Percentiles rank a stretch among this genome's conserved stretches.
These are phyloP conservation scores for Veloboletus limbatus DNA, from an alignment of 1,284 basidiomycete species.

Conservation along the genomic window DNA sequence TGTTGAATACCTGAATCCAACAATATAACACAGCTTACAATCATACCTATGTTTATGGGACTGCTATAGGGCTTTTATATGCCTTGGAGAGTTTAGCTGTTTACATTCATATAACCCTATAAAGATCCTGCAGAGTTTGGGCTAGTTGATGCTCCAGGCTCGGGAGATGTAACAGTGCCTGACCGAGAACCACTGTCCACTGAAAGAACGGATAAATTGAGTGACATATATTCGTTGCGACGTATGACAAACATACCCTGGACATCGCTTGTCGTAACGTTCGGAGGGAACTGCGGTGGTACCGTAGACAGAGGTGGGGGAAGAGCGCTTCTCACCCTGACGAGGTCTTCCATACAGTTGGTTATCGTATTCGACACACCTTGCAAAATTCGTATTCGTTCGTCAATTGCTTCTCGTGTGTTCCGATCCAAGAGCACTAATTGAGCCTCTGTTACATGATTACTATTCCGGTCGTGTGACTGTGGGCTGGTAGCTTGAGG, in stretches of 20 bases:
- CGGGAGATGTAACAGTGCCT: not conserved
- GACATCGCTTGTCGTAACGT: slow-evolving; percentile 3
- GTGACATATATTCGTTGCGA: not conserved
- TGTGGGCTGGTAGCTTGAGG: not conserved
- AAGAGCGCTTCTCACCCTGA: slow-evolving; percentile 67
- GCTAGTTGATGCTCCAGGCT: slow-evolving; percentile 2
- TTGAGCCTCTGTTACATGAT: slow-evolving; percentile 54
- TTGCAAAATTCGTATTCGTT: slow-evolving; percentile 73
- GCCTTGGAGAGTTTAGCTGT: not conserved
- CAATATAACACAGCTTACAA: not conserved
- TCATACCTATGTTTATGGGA: slow-evolving; percentile 1
- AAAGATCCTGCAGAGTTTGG: not conserved
- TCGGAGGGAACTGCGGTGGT: slow-evolving; percentile 1
- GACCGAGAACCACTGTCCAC: slow-evolving; percentile 1
- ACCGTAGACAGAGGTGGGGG: slow-evolving; percentile 36
- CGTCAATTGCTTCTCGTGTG: slow-evolving; percentile 79
- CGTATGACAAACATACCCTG: slow-evolving; percentile 16
- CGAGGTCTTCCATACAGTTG: slow-evolving; percentile 73
- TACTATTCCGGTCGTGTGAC: slow-evolving; percentile 27
- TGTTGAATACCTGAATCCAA: slow-evolving; percentile 32
- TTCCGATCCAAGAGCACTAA: slow-evolving; percentile 57
- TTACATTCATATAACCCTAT: slow-evolving; percentile 1
- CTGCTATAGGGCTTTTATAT: slow-evolving; percentile 6
- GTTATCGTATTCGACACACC: slow-evolving; percentile 68
- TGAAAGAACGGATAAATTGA: slow-evolving; percentile 11